Base-by-base conservation (phyloP, 2,329 filamentous ascomycete genomes). In the Microdochium bolleyi region DNA sequence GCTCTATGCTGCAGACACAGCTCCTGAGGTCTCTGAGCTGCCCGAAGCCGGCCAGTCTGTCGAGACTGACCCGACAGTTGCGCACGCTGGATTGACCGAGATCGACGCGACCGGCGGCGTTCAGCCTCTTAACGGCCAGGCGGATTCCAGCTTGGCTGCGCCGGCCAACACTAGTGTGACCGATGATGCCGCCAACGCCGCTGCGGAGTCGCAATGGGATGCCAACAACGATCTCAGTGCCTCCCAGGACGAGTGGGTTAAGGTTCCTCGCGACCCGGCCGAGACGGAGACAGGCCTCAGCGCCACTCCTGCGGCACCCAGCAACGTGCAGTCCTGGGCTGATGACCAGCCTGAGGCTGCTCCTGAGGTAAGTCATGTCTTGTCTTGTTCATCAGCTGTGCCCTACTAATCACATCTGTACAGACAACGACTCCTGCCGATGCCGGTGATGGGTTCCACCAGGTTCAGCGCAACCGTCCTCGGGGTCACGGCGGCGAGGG, bases 201-300 rank as follows among this genome's bases (percentile, higher is more conserved):
- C 85, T 25, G 84, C 77, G 24, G 84, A 83, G 64, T 79, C 77
- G 57, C 81, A 85, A 58, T 89, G 84, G 85, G 85, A 89, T 59
- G 59, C 64, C 27, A 61, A 60, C 50, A 76, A 75, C 56, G 71
- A 74, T 51, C 60, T 73, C 57, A 69, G 70, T 30, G 63, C 69
- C 52, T 80, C 79, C 2, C 79, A 82, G 65, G 88, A 92, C 59
- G 80, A 77, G 51, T 94, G 89, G 82, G 86, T 95, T 55, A 83
- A 90, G 66, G 76, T 89, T 48, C 83, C 89, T 51, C 83, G 86
- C 53, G 82, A 92, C 63, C 79, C 85, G 49, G 73, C 82, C 51
- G 90, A 95, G 75, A 85, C 87, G 4, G 88, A 94, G 56, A 82
- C 78, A 37, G 83, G 82, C 37, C 66, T 82, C 44, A 71, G 77